Evolutionary conservation across 2,329 filamentous ascomycete species (phyloP), one percentile per base, ranked within the genome.

Genomic region (Mycogone perniciosa): DNA sequence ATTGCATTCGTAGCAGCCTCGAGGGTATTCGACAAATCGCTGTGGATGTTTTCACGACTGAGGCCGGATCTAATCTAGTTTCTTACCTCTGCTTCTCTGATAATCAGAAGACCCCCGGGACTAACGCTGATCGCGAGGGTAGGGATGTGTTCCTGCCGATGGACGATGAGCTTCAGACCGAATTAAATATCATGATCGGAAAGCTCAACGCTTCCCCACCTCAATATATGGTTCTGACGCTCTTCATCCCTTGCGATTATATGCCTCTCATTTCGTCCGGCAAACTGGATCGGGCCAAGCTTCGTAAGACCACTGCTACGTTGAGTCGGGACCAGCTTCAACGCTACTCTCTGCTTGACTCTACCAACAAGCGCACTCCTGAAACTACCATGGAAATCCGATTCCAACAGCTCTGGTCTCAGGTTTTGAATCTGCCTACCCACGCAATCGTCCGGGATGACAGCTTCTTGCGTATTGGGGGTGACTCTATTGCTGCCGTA

Each of bases 201-300:
- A 27, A 51, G 6, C 44, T 56, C 2, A 37, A 39, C 7, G 26
- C 50, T 4, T 10, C 44, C 8, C 50, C 58, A 6, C 57, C 57
- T 31, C 35, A 31, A 2, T 59, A 59, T 37, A 59, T 59, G 57
- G 41, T 59, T 7, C 57, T 56, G 1, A 49, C 56, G 4, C 20
- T 52, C 20, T 59, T 55, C 35, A 53, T 59, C 33, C 54, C 48
- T 5, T 57, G 54, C 39, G 7, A 5, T 2, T 55, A 49, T 33
- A 57, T 58, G 50, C 57, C 56, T 3, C 26, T 49, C 10, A 57
- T 50, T 11, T 51, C 56, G 3, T 57, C 57, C 4, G 50, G 42
- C n/a, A 59, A 59, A 51, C 35, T 56, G 7, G 54, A 59, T n/a
- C 43, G 55, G 9, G 52, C 49, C 10, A 46, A 31, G 5, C 38